phyloP scores from a whole-genome alignment of 2,329 filamentous ascomycete species.

The Daldinia sp. region DNA sequence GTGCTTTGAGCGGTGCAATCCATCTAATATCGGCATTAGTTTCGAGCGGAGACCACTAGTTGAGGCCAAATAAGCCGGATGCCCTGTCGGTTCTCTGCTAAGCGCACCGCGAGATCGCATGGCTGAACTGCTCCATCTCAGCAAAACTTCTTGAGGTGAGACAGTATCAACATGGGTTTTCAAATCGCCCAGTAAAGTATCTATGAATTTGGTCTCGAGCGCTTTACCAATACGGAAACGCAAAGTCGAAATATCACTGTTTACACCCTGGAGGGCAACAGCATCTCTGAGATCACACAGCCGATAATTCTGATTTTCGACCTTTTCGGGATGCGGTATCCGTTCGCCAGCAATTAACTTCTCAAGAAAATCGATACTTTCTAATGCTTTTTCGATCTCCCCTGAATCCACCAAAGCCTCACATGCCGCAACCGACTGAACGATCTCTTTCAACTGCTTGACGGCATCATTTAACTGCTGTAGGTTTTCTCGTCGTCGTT shows the following conservation, averaged over 20 bases:
- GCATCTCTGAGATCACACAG: constrained; percentile 80
- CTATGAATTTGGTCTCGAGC: constrained; percentile 84
- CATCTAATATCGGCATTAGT: constrained; percentile 77
- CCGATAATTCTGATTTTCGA: constrained; percentile 52
- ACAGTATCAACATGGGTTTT: constrained; percentile 82
- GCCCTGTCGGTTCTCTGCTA: constrained; percentile 73
- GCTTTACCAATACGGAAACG: constrained; percentile 86
- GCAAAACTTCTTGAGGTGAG: constrained; percentile 77
- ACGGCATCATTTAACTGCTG: constrained; percentile 85
- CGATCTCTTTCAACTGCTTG: constrained; percentile 82
- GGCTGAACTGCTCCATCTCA: constrained; percentile 85
- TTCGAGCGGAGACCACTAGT: constrained; percentile 77
- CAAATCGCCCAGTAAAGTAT: constrained; percentile 82
- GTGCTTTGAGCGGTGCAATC: constrained; percentile 84
- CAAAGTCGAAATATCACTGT: constrained; percentile 79
- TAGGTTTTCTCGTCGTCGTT: constrained; percentile 85
- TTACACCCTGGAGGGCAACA: constrained; percentile 83
- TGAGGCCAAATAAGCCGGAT: constrained; percentile 83
- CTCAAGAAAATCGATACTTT: constrained; percentile 82
- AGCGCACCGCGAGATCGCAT: constrained; percentile 77
- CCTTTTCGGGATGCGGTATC: constrained; percentile 52
- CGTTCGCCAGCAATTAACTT: constrained; percentile 81
- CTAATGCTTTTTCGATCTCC: constrained; percentile 83
- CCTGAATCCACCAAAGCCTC: constrained; percentile 86
- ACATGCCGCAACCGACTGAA: constrained; percentile 79